phyloP scores from a whole-genome alignment of 164 flowering plant species.

The Umbilicus rupestris region DNA sequence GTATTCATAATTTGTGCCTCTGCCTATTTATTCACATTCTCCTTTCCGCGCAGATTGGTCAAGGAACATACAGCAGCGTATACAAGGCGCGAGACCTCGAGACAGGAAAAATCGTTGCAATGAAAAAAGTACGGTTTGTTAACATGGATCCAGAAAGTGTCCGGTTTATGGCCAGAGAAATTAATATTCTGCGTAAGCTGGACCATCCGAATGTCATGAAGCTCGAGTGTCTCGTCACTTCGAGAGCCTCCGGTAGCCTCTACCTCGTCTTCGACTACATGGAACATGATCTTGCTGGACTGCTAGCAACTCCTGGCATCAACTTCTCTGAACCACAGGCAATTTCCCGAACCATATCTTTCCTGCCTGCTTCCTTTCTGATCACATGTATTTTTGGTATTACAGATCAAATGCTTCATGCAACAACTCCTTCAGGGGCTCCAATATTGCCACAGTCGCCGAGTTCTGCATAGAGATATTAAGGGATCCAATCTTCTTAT shows the following conservation, averaged over 20 bases:
- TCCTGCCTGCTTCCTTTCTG: not conserved
- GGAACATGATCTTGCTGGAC: slow-evolving; percentile 7
- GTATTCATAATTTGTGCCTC: too few species aligned
- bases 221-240: slow-evolving; percentile 3
- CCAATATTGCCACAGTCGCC: slow-evolving; percentile 1
- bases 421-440: slow-evolving; percentile 2
- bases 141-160: slow-evolving; percentile 5
- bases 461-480: slow-evolving; percentile 6
- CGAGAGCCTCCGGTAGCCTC: slow-evolving; percentile 1
- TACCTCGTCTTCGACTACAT: slow-evolving; percentile 1
- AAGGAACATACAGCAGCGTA: slow-evolving; percentile 4
- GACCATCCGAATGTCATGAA: slow-evolving; percentile 6
- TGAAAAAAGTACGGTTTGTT: slow-evolving; percentile 2
- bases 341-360: not conserved
- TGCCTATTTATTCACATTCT: too few species aligned
- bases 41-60: slow-evolving; percentile 1
- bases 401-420: slow-evolving; percentile 4
- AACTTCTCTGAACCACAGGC: slow-evolving; percentile 3
- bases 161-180: slow-evolving; percentile 1
- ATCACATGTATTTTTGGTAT: not conserved
- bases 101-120: slow-evolving; percentile 1
- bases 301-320: slow-evolving; percentile 4
- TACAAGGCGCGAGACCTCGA: slow-evolving; percentile 2
- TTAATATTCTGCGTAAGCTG: not conserved
- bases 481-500: slow-evolving; percentile 5